Base-by-base conservation (phyloP, 2,329 filamentous ascomycete species). In the Xylaria sp. region DNA sequence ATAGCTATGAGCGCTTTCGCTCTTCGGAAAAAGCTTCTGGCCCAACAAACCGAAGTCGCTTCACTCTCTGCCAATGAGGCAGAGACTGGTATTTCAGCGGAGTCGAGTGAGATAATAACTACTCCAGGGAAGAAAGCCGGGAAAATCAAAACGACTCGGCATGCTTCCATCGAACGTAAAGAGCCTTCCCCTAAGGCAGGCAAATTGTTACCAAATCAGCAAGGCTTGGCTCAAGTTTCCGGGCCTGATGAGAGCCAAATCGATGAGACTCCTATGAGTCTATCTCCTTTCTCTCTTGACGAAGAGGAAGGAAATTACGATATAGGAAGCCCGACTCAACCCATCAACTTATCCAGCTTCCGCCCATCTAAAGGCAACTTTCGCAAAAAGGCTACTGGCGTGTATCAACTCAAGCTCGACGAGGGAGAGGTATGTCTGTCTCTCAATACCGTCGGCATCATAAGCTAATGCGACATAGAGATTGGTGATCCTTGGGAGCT, bases 401-500 rank as follows among this genome's bases (percentile, higher is more conserved):
- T 65, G 15, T 52, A 72, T 12, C 55, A 71, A 8, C 52, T 80
- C 15, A 78, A 72, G 44, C 69, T 80, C 7, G 70, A 71, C 0
- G 71, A 76, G 1, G 75, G 77, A 69, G 78, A 80, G 67, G 78
- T 80, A 9, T 18, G 77, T 72, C n/a, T 44, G 6, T 20, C 13
- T 44, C 41, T 15, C 52, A 80, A 68, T 15, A n/a, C 55, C 3
- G n/a, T 37, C 50, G 1, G n/a, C 18, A 23, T 60, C 41, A 8
- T 59, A 34, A 28, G 56, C 66, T 74, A 56, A 73, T 54, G 9
- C 18, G 48, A 9, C 31, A 44, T 60, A 91, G 88, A 86, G 89
- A 18, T 81, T 92, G 50, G 82, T 90, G 4, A 80, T 91, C 9
- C 81, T 93, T 12, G 93, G 93, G 1, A 90, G 88, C 74, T 96